Percentiles rank a stretch among this genome's conserved stretches.
Conservation (phyloP, 2,329 filamentous ascomycete species). For the Cladorrhinum sp. region DNA sequence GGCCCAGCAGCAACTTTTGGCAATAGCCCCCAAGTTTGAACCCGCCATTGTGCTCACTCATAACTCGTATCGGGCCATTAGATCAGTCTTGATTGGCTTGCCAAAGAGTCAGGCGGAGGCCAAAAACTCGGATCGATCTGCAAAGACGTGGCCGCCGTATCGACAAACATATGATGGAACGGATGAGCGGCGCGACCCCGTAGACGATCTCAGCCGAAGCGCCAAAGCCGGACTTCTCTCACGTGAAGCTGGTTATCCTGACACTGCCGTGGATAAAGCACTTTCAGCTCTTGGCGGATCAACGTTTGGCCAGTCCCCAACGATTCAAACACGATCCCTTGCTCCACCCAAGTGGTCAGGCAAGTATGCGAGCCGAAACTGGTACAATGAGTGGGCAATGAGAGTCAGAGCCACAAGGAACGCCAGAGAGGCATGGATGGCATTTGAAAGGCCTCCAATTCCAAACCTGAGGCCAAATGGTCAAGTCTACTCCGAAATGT, state of each 20-base stretch:
- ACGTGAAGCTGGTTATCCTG: slow-evolving; percentile 55
- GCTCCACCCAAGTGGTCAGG: slow-evolving; percentile 33
- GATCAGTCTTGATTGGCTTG: slow-evolving; percentile 50
- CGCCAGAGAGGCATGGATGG: slow-evolving; percentile 58
- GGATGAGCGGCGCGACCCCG: slow-evolving; percentile 51
- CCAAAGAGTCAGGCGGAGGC: slow-evolving; percentile 52
- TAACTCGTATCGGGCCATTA: slow-evolving; percentile 53
- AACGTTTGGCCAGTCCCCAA: slow-evolving; percentile 49
- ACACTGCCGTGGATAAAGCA: slow-evolving; percentile 45
- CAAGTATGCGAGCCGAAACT: slow-evolving; percentile 32
- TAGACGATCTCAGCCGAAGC: slow-evolving; percentile 54
- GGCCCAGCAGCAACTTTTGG: slow-evolving; percentile 53
- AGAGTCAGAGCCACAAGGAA: slow-evolving; percentile 59
- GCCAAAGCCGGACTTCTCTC: slow-evolving; percentile 52
- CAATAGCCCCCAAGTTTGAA: slow-evolving; percentile 47
- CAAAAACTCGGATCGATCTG: slow-evolving; percentile 46
- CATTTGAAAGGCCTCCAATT: slow-evolving; percentile 41
- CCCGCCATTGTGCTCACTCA: slow-evolving; percentile 51
- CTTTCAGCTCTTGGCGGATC: slow-evolving; percentile 54
- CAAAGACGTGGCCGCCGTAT: slow-evolving; percentile 60
- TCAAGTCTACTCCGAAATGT: slow-evolving; percentile 58
- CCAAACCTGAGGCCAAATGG: slow-evolving; percentile 36
- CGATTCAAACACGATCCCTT: slow-evolving; percentile 52
- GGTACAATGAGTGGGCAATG: slow-evolving; percentile 49
- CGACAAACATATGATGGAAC: slow-evolving; percentile 55